Base-by-base conservation (phyloP, 2,329 filamentous ascomycete genomes). In the Monilinia fructigena region DNA sequence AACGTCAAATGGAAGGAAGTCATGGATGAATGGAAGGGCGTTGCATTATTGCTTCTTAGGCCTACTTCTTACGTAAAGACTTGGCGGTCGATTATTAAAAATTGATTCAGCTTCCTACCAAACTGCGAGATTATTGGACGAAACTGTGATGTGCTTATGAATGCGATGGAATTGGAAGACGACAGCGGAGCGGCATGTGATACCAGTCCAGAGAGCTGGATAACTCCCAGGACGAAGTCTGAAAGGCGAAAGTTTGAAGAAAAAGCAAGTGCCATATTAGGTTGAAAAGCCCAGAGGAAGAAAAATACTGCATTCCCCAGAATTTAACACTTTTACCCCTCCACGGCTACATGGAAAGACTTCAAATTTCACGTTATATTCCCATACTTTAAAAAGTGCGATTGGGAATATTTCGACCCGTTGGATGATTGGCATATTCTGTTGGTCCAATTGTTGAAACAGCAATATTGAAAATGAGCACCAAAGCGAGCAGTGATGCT, bases 41-140 rank as follows among this genome's bases (percentile, higher is more conserved):
- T 66, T 60, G 55, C 63, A 61, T 66, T 38, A 48, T 47, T 66
- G 63, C 55, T 53, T 63, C 38, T 65, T 53, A 65, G 47, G 55
- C 45, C 54, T 42, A 40, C 48, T 66, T 66, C 55, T 61, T 66
- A 65, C 53, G 28, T 31, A 35, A 61, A 66, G 63, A 61, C 63
- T 61, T 53, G 45, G 28, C 48, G 28, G 63, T 66, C 63, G 20
- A 54, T 66, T 53, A 61, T 66, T 55, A 61, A 66, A 52, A 66
- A 48, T 64, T 61, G 63, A 66, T 60, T 61, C 63, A 54, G 38
- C 55, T 66, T 66, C 63, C 63, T 66, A 53, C 63, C 63, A 61
- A 45, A n/a, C 48, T 55, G 10, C 31, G 50, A 55, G 48, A 53
- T 28, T 55, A 11, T 42, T 42, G 47, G 50, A 42, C 50, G 60